A percentile compares a stretch with the other conserved stretches of the same genome.
phyloP scores from a whole-genome alignment of 2,329 filamentous ascomycete genomes.

The Pseudogymnoascus sp. region DNA sequence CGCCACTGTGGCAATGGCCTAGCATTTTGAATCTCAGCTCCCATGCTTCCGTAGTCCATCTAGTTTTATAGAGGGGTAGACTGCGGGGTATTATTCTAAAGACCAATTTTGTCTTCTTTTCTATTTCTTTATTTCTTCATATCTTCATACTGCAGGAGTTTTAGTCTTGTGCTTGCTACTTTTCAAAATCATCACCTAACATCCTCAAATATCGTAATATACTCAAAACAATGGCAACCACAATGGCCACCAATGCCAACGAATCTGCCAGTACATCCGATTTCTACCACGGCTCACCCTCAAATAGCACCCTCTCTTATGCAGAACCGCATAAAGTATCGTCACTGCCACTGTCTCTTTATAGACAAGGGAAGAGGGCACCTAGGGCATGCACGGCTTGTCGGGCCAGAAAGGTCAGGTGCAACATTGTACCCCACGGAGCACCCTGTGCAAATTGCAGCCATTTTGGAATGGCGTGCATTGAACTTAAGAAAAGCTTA shows the following conservation, averaged over 20 bases:
- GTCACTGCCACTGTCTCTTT: neutral
- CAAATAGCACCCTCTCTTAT: neutral
- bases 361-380: constrained; percentile 4
- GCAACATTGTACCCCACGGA: constrained; percentile 11
- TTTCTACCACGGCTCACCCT: neutral
- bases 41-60: neutral
- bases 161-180: neutral
- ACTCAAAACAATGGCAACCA: neutral
- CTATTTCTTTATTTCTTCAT: neutral
- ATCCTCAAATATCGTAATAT: neutral
- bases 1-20: neutral
- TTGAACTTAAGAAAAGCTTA: neutral
- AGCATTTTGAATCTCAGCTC: neutral
- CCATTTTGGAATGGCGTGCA: constrained; percentile 10
- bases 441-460: constrained; percentile 13
- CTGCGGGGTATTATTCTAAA: neutral
- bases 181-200: neutral
- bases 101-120: neutral
- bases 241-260: neutral
- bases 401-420: constrained; percentile 13
- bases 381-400: constrained; percentile 11
- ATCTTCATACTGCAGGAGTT: neutral
- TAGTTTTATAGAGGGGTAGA: neutral
- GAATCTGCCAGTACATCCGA: neutral
- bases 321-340: neutral